Evolutionary conservation across 208 protist species (phyloP), one percentile per base, ranked within the genome.

Genomic region (Trypanosoma cruzi): DNA sequence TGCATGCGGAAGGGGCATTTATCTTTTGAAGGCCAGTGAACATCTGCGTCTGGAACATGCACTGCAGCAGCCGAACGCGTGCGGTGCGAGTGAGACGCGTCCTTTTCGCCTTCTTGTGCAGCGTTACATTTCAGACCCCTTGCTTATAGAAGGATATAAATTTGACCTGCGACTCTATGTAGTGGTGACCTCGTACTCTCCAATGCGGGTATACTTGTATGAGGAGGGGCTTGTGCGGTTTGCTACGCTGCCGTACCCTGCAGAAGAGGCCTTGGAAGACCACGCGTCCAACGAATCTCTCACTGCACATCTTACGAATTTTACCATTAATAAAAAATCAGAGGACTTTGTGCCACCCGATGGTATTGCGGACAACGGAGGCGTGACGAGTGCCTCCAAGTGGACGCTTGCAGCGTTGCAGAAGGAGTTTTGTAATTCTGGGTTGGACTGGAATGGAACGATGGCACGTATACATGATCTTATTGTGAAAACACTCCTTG

Each of bases 151-250:
- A 24, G 90, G 91, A 5, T 91, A 95, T 78, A 98, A 98, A 77
- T 97, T 97, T 62, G 95, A 98, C 64, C 79, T 98, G 26, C 92
- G 95, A 4, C 68, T 98, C 7, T 98, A 98, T 73, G 90, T 96
- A 13, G 77, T 94, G 31, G 88, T 97, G 53, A 98, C 95, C 7
- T 89, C 78, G 22, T 93, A 86, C 69, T 68, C 77, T 46, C 95
- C 95, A 14, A 70, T 98, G 14, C 81, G 87, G 1, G 36, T 87
- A 13, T 98, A 96, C 56, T 50, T 97, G 0, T 97, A 92, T 71
- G 24, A 76, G 18, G 93, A 98, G 62, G 95, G 93, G 0, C 76
- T 97, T 10, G 94, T 95, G 32, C 89, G 95, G 26, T 90, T 98
- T 56, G 89, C 90, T 40, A 90, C 93, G 8, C 53, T 82, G 32